Percentiles rank a stretch among this genome's conserved stretches.
phyloP scores from a whole-genome alignment of 768 basidiomycete genomes.

The Harrya chromipes region DNA sequence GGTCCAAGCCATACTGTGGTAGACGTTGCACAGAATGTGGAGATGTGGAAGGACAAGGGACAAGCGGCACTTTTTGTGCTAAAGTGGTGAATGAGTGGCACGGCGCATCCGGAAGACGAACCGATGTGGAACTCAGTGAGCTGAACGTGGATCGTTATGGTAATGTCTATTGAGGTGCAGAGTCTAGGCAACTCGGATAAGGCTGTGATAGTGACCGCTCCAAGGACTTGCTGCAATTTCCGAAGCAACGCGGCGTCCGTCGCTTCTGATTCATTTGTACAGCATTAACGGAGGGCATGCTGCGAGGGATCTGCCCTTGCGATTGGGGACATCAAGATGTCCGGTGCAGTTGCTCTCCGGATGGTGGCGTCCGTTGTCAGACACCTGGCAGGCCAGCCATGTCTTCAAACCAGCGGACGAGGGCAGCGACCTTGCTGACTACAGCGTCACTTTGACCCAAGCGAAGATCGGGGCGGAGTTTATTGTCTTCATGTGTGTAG shows the following conservation, averaged over 20 bases:
- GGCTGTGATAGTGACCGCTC: slow-evolving; percentile 18
- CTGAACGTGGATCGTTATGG: slow-evolving; percentile 14
- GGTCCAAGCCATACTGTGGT: slow-evolving; percentile 19
- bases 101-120: slow-evolving; percentile 2
- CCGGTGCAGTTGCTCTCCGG: slow-evolving; percentile 18
- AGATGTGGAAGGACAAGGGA: slow-evolving; percentile 6
- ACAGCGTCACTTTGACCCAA: slow-evolving; percentile 66
- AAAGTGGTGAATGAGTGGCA: slow-evolving; percentile 13
- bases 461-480: slow-evolving; percentile 68
- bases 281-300: slow-evolving; percentile 16
- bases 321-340: slow-evolving; percentile 2
- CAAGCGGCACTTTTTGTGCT: slow-evolving; percentile 15
- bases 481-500: slow-evolving; percentile 52
- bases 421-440: slow-evolving; percentile 61
- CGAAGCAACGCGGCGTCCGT: slow-evolving; percentile 23
- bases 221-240: slow-evolving; percentile 20
- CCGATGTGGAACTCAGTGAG: slow-evolving; percentile 11
- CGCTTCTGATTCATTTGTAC: slow-evolving; percentile 25
- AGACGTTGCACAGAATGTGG: slow-evolving; percentile 19
- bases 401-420: slow-evolving; percentile 71
- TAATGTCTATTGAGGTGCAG: slow-evolving; percentile 6
- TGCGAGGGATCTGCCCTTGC: slow-evolving; percentile 9
- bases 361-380: slow-evolving; percentile 5
- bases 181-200: slow-evolving; percentile 19
- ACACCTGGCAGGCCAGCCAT: slow-evolving; percentile 55